Percentiles rank a stretch among this genome's conserved stretches.
Conservation (phyloP, 192 early-diverging fungal genomes). For the Backusella luteola region DNA sequence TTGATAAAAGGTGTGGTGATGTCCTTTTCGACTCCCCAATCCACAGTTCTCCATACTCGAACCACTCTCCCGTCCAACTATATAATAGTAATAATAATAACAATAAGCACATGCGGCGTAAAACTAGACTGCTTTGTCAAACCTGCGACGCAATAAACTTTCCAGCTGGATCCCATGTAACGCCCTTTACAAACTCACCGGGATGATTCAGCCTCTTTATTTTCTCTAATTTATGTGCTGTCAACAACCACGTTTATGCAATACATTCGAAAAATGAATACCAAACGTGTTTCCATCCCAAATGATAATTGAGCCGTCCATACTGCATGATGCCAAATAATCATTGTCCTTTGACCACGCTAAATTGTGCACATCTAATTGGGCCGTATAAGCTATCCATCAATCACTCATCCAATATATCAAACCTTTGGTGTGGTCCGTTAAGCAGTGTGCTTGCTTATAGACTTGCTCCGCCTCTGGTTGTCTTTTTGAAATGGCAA, state of each 20-base stretch:
- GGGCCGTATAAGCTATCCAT: conserved; percentile 12
- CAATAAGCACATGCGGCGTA: not conserved
- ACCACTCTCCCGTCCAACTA: conserved; percentile 89
- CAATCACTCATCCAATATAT: conserved; percentile 79
- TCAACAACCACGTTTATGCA: not conserved
- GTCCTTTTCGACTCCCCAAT: conserved; percentile 80
- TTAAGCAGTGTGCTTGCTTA: not conserved
- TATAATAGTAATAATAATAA: not conserved
- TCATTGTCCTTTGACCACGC: conserved; percentile 88
- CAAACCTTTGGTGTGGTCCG: not conserved
- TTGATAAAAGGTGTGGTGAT: conserved; percentile 72
- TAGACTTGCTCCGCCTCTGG: not conserved
- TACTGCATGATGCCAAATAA: conserved; percentile 87
- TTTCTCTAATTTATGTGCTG: conserved; percentile 33
- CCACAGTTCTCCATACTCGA: conserved; percentile 82
- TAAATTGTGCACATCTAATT: conserved; percentile 80
- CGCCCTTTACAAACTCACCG: conserved; percentile 91
- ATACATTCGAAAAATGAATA: conserved; percentile 21
- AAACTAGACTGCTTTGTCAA: not conserved
- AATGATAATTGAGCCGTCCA: conserved; percentile 80
- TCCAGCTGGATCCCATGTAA: conserved; percentile 95
- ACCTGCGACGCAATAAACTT: conserved; percentile 90
- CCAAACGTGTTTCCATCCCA: conserved; percentile 87
- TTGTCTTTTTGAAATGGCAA: not conserved
- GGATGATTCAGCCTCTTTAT: conserved; percentile 69